Percentiles rank a stretch among this genome's conserved stretches.
Evolutionary conservation across 164 flowering plant species (phyloP).

Genomic region (Piper betle): DNA sequence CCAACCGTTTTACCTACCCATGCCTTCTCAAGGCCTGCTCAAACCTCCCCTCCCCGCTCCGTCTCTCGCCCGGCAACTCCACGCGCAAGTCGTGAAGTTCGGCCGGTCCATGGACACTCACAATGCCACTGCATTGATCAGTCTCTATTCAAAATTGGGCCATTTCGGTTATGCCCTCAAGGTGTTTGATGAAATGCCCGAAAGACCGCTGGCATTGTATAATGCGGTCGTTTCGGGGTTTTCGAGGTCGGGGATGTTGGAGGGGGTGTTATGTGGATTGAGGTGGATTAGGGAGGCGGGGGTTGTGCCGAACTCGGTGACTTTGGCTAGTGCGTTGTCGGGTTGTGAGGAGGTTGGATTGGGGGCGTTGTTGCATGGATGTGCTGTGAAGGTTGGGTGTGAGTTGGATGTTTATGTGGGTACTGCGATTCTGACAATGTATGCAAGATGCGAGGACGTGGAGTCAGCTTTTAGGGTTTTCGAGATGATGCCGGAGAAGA

Average conservation of each 20-base stretch:
- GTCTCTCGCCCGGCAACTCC: constrained; percentile 31
- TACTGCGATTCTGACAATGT: constrained; percentile 48
- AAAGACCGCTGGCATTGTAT: constrained; percentile 26
- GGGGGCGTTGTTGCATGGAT: constrained; percentile 44
- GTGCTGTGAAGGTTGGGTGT: constrained; percentile 48
- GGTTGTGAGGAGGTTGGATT: constrained; percentile 23
- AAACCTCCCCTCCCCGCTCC: constrained; percentile 19
- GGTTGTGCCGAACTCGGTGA: constrained; percentile 44
- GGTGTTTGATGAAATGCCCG: constrained; percentile 52
- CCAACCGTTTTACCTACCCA: constrained; percentile 45
- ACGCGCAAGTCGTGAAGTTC: constrained; percentile 41
- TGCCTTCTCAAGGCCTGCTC: constrained; percentile 59
- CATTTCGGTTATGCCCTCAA: constrained; percentile 23
- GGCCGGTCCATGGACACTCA: constrained; percentile 29
- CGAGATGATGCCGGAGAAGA: constrained; percentile 26
- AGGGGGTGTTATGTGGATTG: constrained; percentile 29
- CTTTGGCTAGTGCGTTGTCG: constrained; percentile 38
- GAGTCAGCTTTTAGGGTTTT: constrained; percentile 35
- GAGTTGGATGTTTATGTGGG: constrained; percentile 45
- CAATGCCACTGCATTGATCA: constrained; percentile 33
- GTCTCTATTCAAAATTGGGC: constrained; percentile 31
- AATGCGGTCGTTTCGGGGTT: constrained; percentile 51
- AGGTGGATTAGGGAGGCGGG: constrained; percentile 5
- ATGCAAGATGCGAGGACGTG: constrained; percentile 27
- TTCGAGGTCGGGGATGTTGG: constrained; percentile 27